Conservation (phyloP, 352 stramenopile genomes). For the Globisporangium viniferum region DNA sequence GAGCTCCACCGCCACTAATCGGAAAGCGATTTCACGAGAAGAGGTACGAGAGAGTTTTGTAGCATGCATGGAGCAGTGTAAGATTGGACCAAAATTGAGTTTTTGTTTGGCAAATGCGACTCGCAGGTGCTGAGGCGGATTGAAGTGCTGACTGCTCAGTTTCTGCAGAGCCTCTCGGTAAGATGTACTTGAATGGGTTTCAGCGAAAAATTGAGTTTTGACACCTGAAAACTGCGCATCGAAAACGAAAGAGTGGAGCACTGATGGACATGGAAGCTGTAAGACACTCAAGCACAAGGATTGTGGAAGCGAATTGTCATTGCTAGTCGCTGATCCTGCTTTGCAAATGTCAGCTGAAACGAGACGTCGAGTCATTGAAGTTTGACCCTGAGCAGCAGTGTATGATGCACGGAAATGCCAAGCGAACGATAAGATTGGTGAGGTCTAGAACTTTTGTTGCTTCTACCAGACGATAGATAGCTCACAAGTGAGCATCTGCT, state of each 20-base stretch:
- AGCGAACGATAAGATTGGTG: slow-evolving; percentile 61
- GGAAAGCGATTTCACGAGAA: slow-evolving; percentile 23
- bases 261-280: slow-evolving; percentile 63
- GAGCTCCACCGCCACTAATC: not conserved
- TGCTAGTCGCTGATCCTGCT: not conserved
- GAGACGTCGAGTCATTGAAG: slow-evolving; percentile 43
- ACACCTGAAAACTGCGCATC: not conserved
- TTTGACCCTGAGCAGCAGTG: slow-evolving; percentile 58
- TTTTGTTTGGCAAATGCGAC: not conserved
- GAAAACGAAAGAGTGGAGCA: slow-evolving; percentile 31
- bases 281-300: not conserved
- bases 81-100: no score
- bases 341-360: slow-evolving; percentile 41
- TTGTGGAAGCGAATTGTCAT: not conserved
- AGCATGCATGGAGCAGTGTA: no score
- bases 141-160: slow-evolving; percentile 49
- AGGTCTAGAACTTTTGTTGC: not conserved
- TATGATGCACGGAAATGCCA: slow-evolving; percentile 56
- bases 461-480: not conserved
- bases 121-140: slow-evolving; percentile 56
- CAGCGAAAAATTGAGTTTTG: not conserved
- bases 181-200: not conserved
- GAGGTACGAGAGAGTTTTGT: slow-evolving; percentile 25
- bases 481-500: not conserved
- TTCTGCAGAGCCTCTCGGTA: slow-evolving; percentile 54